A percentile compares a stretch with the other conserved stretches of the same genome.
These are phyloP conservation scores for Austroboletus olivaceoglutinosus DNA, from an alignment of 1,284 basidiomycete genomes.

Conservation along the genomic window DNA sequence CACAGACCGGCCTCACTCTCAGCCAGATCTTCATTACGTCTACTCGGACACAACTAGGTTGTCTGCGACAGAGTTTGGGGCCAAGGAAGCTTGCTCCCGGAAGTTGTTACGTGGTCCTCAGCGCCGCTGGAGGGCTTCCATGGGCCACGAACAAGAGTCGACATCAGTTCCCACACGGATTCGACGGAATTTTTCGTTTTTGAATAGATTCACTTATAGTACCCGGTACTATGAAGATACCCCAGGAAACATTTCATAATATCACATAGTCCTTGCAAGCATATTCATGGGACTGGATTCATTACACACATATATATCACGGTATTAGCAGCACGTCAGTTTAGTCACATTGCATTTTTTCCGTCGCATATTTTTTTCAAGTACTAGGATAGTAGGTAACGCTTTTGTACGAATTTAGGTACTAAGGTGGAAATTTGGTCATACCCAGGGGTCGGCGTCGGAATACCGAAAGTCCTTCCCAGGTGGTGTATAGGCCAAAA, in stretches of 20 bases:
- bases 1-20: constrained; percentile 29
- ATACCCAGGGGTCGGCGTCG: too few species aligned
- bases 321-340: constrained; percentile 3
- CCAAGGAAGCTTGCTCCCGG: constrained; percentile 5
- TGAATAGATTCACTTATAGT: constrained; percentile 27
- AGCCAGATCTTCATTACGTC: constrained; percentile 30
- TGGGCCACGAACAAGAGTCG: constrained; percentile 15
- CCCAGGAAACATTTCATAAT: constrained; percentile 7
- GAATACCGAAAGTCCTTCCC: too few species aligned
- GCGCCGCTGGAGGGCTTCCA: constrained; percentile 22
- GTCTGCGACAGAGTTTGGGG: constrained; percentile 23
- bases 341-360: constrained; percentile 20
- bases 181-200: constrained; percentile 34
- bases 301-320: constrained; percentile 4
- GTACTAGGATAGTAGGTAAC: background rate
- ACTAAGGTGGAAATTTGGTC: too few species aligned
- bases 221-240: constrained; percentile 11
- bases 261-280: constrained; percentile 10
- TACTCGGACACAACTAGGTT: constrained; percentile 17
- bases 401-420: too few species aligned
- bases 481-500: too few species aligned
- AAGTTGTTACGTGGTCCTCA: constrained; percentile 13
- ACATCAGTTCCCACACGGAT: constrained; percentile 17
- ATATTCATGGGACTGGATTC: constrained; percentile 19
- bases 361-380: constrained; percentile 1